Base-by-base conservation (phyloP, 805 yeast species). In the Helenozyma baotianmanensis region DNA sequence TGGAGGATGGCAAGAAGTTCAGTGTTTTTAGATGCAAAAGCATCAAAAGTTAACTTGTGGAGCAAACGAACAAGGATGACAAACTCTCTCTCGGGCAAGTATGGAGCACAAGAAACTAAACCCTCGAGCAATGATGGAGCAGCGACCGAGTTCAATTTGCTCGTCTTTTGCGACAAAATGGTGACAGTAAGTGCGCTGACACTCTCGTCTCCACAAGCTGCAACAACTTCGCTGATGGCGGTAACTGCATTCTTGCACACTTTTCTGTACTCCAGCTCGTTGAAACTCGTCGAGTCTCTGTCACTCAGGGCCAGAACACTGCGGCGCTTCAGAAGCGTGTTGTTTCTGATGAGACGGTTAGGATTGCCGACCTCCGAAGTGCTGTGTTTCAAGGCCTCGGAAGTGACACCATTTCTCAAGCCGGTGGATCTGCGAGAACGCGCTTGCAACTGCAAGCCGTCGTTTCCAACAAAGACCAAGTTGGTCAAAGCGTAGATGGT, bases 401-500 rank as follows among this genome's bases (percentile, higher is more conserved):
- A 32, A 4, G 39, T 25, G 14, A 32, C n/a, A 3, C 38, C 23
- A 21, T 56, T 47, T 5, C 59, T 30, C 47, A 54, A 25, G 38
- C 62, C 33, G 51, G 64, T 30, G 51, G 53, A 32, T 57, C 70
- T 43, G 30, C 54, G 45, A 28, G 43, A 42, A 32, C 58, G 47
- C 6, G 50, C 44, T 30, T 45, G 58, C n/a, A 52, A 39, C 33
- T 55, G 59, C 21, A 50, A 47, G 30, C 52, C 61, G 46, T 61
- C 72, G 39, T 60, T 73, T 11, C 72, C 79, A 33, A 68, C 74
- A 32, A 80, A 74, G 21, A 90, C 60, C 38, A 83, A 56, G 53
- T 92, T 92, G 13, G 84, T 77, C 42, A 90, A 68, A 0, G 94
- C 79, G 58, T 92, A 92, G 32, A 92, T 78, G 1, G 90, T 74